phyloP scores from a whole-genome alignment of 805 yeast genomes.

The Candida sonorensis region DNA sequence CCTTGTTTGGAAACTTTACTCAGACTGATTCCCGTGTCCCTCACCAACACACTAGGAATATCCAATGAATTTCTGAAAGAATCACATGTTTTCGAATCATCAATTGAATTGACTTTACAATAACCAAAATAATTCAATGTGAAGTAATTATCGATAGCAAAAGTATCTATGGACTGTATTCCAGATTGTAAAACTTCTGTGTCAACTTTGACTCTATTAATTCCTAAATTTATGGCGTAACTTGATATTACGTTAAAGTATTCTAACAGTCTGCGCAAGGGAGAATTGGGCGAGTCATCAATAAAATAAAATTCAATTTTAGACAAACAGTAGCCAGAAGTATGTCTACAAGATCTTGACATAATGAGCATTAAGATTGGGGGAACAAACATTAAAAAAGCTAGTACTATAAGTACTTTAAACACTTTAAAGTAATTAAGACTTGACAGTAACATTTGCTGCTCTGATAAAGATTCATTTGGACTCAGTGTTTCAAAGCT shows the following conservation, averaged over 20 bases:
- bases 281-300: constrained; percentile 31
- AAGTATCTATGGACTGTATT: constrained; percentile 35
- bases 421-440: constrained; percentile 18
- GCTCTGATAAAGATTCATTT: neutral
- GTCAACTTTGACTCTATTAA: constrained; percentile 6
- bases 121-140: constrained; percentile 42
- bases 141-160: constrained; percentile 35
- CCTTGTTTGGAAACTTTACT: constrained; percentile 34
- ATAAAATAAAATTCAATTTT: constrained; percentile 35
- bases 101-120: constrained; percentile 32
- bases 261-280: constrained; percentile 31
- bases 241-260: constrained; percentile 38
- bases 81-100: constrained; percentile 24
- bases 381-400: constrained; percentile 20
- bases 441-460: constrained; percentile 4
- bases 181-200: constrained; percentile 10
- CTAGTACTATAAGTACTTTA: constrained; percentile 13
- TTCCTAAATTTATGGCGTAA: constrained; percentile 38
- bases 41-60: constrained; percentile 37
- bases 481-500: neutral
- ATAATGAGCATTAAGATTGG: constrained; percentile 16
- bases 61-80: constrained; percentile 37
- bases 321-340: constrained; percentile 32
- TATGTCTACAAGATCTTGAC: constrained; percentile 28
- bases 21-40: constrained; percentile 44